These are phyloP conservation scores for Torrubiella hemipterigena DNA, from an alignment of 2,329 filamentous ascomycete species.

Conservation along the genomic window DNA sequence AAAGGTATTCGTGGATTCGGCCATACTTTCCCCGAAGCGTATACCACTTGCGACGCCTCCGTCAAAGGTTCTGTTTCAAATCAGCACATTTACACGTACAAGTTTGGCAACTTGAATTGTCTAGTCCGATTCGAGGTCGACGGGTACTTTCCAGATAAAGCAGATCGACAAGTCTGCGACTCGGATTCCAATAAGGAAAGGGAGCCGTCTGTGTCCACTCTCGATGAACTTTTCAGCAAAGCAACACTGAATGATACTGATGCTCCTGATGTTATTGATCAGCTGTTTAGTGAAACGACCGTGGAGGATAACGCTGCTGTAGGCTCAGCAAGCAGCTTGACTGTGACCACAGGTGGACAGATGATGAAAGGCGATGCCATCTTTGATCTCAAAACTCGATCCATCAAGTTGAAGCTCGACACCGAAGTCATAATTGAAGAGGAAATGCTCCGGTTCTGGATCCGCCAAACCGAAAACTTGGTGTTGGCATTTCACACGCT, in stretches of 20 bases:
- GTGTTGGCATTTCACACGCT: conserved; percentile 21
- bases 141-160: conserved; percentile 30
- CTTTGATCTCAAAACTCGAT: conserved; percentile 28
- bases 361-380: too few species aligned
- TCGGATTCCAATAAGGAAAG: not conserved
- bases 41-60: conserved; percentile 49
- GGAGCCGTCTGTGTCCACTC: not conserved
- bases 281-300: conserved; percentile 15
- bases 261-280: conserved; percentile 4
- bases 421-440: conserved; percentile 14
- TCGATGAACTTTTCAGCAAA: conserved; percentile 2
- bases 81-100: conserved; percentile 48
- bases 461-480: conserved; percentile 20
- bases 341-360: too few species aligned
- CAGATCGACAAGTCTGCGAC: not conserved
- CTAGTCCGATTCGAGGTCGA: conserved; percentile 44
- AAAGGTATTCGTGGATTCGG: conserved; percentile 46
- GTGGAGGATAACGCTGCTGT: too few species aligned
- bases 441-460: conserved; percentile 25
- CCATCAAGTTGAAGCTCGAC: conserved; percentile 6
- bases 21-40: conserved; percentile 53
- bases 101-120: conserved; percentile 34
- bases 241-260: conserved; percentile 4
- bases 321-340: too few species aligned
- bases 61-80: conserved; percentile 46